A percentile compares a stretch with the other conserved stretches of the same genome.
Conservation (phyloP, 768 basidiomycete genomes). For the Suillus cothurnatus region DNA sequence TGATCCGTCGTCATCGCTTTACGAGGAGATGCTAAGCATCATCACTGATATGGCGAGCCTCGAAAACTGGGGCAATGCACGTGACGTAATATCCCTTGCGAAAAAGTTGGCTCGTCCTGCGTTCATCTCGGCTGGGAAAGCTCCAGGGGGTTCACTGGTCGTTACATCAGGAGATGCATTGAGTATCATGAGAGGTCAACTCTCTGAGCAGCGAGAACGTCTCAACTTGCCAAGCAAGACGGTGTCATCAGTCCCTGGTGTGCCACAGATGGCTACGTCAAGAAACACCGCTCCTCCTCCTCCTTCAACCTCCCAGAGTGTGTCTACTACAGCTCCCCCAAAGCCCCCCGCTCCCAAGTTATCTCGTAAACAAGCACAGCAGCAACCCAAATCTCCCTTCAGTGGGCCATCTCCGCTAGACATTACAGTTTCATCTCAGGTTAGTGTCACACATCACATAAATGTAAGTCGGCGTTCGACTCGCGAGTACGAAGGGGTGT, state of each 20-base stretch:
- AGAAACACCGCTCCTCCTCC: slow-evolving; percentile 27
- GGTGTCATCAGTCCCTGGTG: slow-evolving; percentile 9
- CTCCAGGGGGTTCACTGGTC: slow-evolving; percentile 25
- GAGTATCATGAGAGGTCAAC: slow-evolving; percentile 24
- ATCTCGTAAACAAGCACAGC: slow-evolving; percentile 10
- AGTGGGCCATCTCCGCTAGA: neutral
- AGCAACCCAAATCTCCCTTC: slow-evolving; percentile 1
- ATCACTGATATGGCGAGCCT: slow-evolving; percentile 46
- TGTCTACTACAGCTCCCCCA: slow-evolving; percentile 21
- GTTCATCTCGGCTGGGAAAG: slow-evolving; percentile 29
- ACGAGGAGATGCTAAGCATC: slow-evolving; percentile 39
- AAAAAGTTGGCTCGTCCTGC: slow-evolving; percentile 49
- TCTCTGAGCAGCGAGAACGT: slow-evolving; percentile 27
- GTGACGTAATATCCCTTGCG: slow-evolving; percentile 58
- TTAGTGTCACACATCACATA: too few species aligned
- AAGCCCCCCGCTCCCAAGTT: slow-evolving; percentile 13
- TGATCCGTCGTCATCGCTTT: slow-evolving; percentile 30
- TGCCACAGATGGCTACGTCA: slow-evolving; percentile 19
- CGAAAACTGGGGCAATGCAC: slow-evolving; percentile 69
- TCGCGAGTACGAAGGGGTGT: too few species aligned
- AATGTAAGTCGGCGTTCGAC: too few species aligned
- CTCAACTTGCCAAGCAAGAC: slow-evolving; percentile 23
- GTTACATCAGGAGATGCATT: slow-evolving; percentile 29
- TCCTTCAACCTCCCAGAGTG: slow-evolving; percentile 19
- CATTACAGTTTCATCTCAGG: neutral